Evolutionary conservation across 2,329 filamentous ascomycete genomes (phyloP), one percentile per base, ranked within the genome.

Genomic region (Sporothrix brasiliensis): DNA sequence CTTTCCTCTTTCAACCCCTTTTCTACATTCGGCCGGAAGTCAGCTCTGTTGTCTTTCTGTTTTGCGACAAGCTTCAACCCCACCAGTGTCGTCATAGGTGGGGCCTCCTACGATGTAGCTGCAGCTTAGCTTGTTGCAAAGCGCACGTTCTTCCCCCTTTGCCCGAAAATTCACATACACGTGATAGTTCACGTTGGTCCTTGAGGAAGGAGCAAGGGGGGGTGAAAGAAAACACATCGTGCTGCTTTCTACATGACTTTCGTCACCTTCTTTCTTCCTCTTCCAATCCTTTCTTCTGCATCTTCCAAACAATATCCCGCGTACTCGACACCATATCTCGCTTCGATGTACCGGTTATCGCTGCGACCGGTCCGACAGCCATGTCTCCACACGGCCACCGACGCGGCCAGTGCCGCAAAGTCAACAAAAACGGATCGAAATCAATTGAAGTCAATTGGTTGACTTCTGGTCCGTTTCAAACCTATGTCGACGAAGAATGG

Each of bases 71-170:
- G 19, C 39, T 60, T 13, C 53, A 67, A 58, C 61, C 54, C 70
- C 69, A 56, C 71, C 71, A 71, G 61, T 73, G 71, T 73, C 71
- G 71, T 73, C 71, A 73, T 73, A 71, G 52, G 71, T 67, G 69
- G 71, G 71, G 52, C 52, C 21, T 60, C 30, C 44, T 30, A 13
- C 41, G n/a, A 2, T 52, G 14, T 41, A 34, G 54, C 66, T 68
- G 27, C 63, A 60, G 53, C 52, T 60, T 54, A 44, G 65, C 67
- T 34, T 68, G 4, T 14, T 44, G 44, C 61, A 41, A 41, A 14
- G 56, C 19, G 34, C 34, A 34, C 61, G 52, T 53, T 47, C 61
- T 39, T 66, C 16, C 27, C 27, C 61, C 47, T 27, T 27, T 66
- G n/a, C 19, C 63, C 63, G 63, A 66, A 39, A 41, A 65, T n/a